phyloP scores from a whole-genome alignment of 2,329 filamentous ascomycete genomes.

The Aspergillus jensenii region DNA sequence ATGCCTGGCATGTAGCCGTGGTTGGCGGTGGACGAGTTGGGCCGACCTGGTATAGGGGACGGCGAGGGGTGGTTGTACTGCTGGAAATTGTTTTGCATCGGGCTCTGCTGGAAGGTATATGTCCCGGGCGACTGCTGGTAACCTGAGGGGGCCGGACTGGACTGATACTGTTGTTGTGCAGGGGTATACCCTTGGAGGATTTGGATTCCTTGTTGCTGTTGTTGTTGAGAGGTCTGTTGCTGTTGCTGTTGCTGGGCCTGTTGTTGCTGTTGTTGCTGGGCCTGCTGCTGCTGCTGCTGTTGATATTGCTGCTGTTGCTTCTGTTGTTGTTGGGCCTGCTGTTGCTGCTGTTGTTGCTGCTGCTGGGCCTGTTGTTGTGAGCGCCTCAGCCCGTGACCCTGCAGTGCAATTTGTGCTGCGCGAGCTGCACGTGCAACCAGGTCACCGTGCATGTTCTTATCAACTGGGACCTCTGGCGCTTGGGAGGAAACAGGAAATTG shows the following conservation, averaged over 20 bases:
- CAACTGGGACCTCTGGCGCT: conserved; percentile 40
- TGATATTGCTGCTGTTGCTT: conserved; percentile 27
- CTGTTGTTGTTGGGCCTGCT: conserved; percentile 20
- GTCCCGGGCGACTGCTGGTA: conserved; percentile 34
- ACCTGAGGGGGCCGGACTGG: conserved; percentile 36
- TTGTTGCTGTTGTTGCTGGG: conserved; percentile 24
- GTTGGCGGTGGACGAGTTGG: conserved; percentile 36
- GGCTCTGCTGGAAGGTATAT: conserved; percentile 41
- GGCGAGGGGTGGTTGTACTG: conserved; percentile 40
- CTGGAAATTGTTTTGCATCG: conserved; percentile 42
- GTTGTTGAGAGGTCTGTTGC: background rate
- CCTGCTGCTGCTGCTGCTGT: conserved; percentile 34
- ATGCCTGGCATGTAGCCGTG: conserved; percentile 48
- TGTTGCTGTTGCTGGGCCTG: conserved; percentile 23
- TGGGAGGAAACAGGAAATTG: conserved; percentile 42
- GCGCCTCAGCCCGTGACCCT: conserved; percentile 41
- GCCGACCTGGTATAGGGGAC: conserved; percentile 28
- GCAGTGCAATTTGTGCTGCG: conserved; percentile 49
- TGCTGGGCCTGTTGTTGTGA: conserved; percentile 36
- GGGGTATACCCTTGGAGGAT: conserved; percentile 36
- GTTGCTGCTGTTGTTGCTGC: conserved; percentile 32
- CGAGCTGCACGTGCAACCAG: conserved; percentile 49
- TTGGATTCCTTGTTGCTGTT: conserved; percentile 30
- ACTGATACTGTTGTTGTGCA: conserved; percentile 36
- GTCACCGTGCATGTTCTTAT: conserved; percentile 44